Evolutionary conservation across 78 protist species (phyloP).

Genomic region (slime mould (Dictyostelium discoideum)): DNA sequence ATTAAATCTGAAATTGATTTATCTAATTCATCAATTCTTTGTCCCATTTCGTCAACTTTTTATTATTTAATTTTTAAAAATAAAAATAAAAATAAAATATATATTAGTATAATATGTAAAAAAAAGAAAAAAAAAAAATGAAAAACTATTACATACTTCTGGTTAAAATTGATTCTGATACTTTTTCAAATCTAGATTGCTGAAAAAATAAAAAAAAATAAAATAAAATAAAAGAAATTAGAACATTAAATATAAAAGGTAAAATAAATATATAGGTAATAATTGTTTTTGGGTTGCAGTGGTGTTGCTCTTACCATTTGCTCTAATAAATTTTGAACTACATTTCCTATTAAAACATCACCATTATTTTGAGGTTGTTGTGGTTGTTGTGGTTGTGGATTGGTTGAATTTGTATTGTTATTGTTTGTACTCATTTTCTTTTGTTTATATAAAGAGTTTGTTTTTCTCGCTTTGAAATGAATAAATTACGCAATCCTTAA

Average conservation of each 20-base stretch:
- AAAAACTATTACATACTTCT: conserved; percentile 45
- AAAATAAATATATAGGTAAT: too few relatives aligned
- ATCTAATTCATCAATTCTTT: conserved; percentile 78
- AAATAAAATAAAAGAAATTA: too few relatives aligned
- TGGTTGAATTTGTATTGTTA: background rate
- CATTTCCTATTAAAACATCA: conserved; percentile 34
- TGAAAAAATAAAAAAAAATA: background rate
- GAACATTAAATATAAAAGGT: too few relatives aligned
- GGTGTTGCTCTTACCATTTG: conserved; percentile 39
- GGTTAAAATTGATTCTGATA: conserved; percentile 57
- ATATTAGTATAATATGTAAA: background rate
- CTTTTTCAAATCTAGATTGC: conserved; percentile 78
- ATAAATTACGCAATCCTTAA: background rate
- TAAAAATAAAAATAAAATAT: background rate
- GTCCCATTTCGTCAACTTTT: conserved; percentile 73
- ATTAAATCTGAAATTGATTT: conserved; percentile 70
- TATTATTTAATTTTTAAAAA: background rate
- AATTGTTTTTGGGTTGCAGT: background rate
- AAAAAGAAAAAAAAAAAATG: too few relatives aligned
- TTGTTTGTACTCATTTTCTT: conserved; percentile 12
- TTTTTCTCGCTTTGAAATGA: background rate
- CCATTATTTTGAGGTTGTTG: background rate
- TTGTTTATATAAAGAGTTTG: background rate
- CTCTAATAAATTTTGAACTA: conserved; percentile 50
- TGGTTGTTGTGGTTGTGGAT: conserved; percentile 6